A percentile compares a stretch with the other conserved stretches of the same genome.
Conservation (phyloP, 2,329 filamentous ascomycete genomes). For the Diaporthe citri region DNA sequence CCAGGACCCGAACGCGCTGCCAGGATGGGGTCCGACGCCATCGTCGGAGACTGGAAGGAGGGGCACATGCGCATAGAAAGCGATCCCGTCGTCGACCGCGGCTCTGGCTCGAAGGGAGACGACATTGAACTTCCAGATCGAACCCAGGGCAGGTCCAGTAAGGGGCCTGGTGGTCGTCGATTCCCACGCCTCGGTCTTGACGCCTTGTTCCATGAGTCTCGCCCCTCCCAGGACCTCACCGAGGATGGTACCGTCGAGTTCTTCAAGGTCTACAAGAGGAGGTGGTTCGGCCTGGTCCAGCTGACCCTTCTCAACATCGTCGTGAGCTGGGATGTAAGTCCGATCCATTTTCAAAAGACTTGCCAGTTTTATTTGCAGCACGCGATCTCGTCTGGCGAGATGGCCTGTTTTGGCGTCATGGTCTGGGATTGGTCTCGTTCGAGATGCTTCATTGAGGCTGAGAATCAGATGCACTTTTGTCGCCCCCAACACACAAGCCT, state of each 20-base stretch:
- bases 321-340: conserved; percentile 93
- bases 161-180: conserved; percentile 3
- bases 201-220: conserved; percentile 28
- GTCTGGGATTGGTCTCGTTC: background rate
- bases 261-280: conserved; percentile 76
- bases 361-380: background rate
- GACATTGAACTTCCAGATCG: conserved; percentile 32
- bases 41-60: conserved; percentile 34
- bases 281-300: conserved; percentile 89
- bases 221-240: background rate
- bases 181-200: conserved; percentile 35
- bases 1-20: background rate
- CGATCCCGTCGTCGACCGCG: conserved; percentile 10
- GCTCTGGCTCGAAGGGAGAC: conserved; percentile 12
- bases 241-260: conserved; percentile 37
- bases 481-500: background rate
- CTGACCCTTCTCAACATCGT: conserved; percentile 91
- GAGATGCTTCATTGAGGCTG: background rate
- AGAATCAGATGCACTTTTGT: background rate
- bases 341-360: conserved; percentile 15
- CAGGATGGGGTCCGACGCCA: conserved; percentile 31
- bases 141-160: background rate
- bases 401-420: background rate
- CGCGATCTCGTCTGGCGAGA: background rate
- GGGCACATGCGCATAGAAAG: conserved; percentile 12